A percentile compares a stretch with the other conserved stretches of the same genome.
Evolutionary conservation across 768 basidiomycete genomes (phyloP).

Genomic region (Pisolithus tinctorius): DNA sequence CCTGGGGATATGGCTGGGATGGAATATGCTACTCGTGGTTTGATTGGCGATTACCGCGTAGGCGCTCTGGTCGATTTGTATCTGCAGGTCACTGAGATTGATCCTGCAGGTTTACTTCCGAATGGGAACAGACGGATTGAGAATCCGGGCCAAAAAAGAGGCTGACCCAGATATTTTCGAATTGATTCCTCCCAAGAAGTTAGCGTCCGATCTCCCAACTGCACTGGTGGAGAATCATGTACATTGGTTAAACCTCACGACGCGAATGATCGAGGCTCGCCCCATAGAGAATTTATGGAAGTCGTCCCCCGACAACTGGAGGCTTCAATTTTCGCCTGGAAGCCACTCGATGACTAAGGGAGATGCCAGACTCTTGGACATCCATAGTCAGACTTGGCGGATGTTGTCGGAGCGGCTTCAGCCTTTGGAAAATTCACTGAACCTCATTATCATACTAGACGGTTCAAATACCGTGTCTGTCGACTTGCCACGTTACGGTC

Average conservation of each 20-base stretch:
- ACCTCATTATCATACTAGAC: slow-evolving; percentile 8
- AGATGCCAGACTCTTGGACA: not conserved
- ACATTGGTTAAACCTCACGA: slow-evolving; percentile 27
- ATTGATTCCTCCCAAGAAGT: slow-evolving; percentile 17
- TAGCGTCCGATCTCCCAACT: slow-evolving; percentile 21
- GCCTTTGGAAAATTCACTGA: slow-evolving; percentile 17
- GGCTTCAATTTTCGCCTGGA: not conserved
- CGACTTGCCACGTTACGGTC: slow-evolving; percentile 33
- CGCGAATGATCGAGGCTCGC: slow-evolving; percentile 21
- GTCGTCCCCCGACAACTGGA: slow-evolving; percentile 22
- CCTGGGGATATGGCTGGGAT: slow-evolving; percentile 21
- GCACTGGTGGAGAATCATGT: slow-evolving; percentile 15
- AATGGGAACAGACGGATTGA: slow-evolving; percentile 9
- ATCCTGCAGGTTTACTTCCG: slow-evolving; percentile 20
- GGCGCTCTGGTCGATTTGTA: not conserved
- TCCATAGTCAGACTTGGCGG: not conserved
- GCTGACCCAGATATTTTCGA: slow-evolving; percentile 7
- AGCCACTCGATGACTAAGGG: not conserved
- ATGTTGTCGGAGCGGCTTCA: slow-evolving; percentile 9
- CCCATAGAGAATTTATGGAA: slow-evolving; percentile 21
- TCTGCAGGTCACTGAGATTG: not conserved
- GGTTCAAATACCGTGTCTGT: slow-evolving; percentile 16
- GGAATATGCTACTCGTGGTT: slow-evolving; percentile 17
- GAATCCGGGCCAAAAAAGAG: slow-evolving; percentile 11
- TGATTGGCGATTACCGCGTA: slow-evolving; percentile 8